Evolutionary conservation across 306 rosid species (phyloP), one percentile per base, ranked within the genome.

Genomic region (Quercus glauca): DNA sequence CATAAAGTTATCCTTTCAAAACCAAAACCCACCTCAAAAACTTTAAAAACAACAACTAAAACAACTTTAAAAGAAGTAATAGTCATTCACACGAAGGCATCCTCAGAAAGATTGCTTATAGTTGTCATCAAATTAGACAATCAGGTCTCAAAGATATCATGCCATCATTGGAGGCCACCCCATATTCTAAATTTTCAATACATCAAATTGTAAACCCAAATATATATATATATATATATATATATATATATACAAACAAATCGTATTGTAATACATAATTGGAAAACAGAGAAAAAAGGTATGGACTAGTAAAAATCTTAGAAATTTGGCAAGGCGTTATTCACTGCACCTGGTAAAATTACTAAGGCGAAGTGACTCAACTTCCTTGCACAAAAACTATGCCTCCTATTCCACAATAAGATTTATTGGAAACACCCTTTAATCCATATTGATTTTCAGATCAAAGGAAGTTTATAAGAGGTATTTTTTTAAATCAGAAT

Each of bases 91-190:
- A 9, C 6, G 8, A 55, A 31, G 28, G 79, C 85, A 71, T 90
- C 93, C 99, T 96, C 99, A 96, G 99, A 55, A 5, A 74, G 14
- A 23, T 88, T 89, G 99, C 99, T 96, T 96, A 41, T 85, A 71
- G 91, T 41, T 91, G 76, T 91, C 99, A 91, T 93, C 99, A 87
- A 87, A 79, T 58, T 74, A 45, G 75, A 84, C 31, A 73, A 87
- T 96, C 98, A 96, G 99, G 93, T 96, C 99, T 96, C 99, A 91
- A 96, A 96, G 99, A 96, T 96, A 78, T 4, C 91, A 93, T 91
- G 92, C 97, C 99, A 96, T 96, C 98, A 96, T 78, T n/a, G 98
- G 93, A 91, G 68, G 87, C 84, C 67, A 88, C 83, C 67, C 17
- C 28, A 8, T 11, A n/a, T 2, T 63, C n/a, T 18, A 9, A 5